Evolutionary conservation across 768 basidiomycete species (phyloP), one percentile per base, ranked within the genome.

Genomic region (Phylloporus sp.): DNA sequence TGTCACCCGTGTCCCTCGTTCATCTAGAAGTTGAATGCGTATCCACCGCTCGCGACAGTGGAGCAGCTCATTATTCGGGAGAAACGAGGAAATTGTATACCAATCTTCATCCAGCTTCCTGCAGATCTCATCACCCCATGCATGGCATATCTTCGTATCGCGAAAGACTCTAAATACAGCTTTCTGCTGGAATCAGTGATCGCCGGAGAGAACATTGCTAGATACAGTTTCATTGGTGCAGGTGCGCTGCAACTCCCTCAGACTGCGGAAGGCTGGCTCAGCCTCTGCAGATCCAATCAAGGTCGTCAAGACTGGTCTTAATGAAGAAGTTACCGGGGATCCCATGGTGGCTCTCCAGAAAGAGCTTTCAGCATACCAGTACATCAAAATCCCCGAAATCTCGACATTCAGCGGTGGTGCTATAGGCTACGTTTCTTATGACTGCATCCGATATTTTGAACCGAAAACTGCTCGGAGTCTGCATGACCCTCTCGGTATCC

Each of bases 61-160:
- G 85, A 90, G 66, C 77, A 78, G 53, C 77, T 93, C 49, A 82
- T 94, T 47, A 71, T 87, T 42, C 75, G 80, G 35, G 86, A 91
- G 65, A 88, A 90, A 66, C 76, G 71, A 46, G 93, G 93, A 63
- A 98, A 98, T 63, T 90, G 90, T 60, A 80, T 97, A 28, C 95
- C 95, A 18, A 79, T 99, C 55, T 98, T 81, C 68, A 80, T 95
- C 44, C 84, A 94, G 59, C 77, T 99, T 4, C 93, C 95, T 20
- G 94, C 92, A 37, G 96, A 99, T 64, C 81, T 98, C 52, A 79
- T 98, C 52, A 99, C 96, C 21, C 96, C 96, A 66, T 93, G 92
- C 63, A 87, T 92, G 71, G 94, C 96, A 7, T 99, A 97, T 67
- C 81, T 99, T 38, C 82, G 91, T 47, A 78, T 98, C 51, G 83